phyloP scores from a whole-genome alignment of 139 green algal genomes.

The Picochlorum sp. region DNA sequence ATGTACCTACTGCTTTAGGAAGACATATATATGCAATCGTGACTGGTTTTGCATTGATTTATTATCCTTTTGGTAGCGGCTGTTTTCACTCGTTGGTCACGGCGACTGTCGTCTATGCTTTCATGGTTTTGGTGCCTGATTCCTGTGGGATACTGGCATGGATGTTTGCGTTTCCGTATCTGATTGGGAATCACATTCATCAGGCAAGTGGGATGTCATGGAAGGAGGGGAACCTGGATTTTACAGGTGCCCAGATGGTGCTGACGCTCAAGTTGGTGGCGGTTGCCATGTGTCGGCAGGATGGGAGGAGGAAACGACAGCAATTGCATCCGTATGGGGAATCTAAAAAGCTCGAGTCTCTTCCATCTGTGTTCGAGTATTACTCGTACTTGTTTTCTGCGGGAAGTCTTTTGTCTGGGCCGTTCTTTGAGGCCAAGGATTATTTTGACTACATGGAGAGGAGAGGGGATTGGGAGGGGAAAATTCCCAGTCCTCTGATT shows the following conservation, averaged over 20 bases:
- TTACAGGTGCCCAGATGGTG: slow-evolving; percentile 75
- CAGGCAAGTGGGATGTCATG: slow-evolving; percentile 63
- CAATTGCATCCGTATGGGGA: slow-evolving; percentile 10
- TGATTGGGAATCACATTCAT: slow-evolving; percentile 65
- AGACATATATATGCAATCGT: slow-evolving; percentile 54
- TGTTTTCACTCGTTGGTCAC: slow-evolving; percentile 41
- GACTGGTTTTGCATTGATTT: slow-evolving; percentile 53
- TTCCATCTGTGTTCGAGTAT: slow-evolving; percentile 58
- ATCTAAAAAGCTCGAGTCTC: slow-evolving; percentile 19
- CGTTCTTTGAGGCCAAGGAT: slow-evolving; percentile 66
- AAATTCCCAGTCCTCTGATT: slow-evolving; percentile 18
- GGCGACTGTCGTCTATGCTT: slow-evolving; percentile 46
- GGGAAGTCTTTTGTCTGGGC: slow-evolving; percentile 76
- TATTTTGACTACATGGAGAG: slow-evolving; percentile 65
- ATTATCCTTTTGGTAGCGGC: slow-evolving; percentile 71
- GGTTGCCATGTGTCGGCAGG: slow-evolving; percentile 37
- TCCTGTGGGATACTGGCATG: slow-evolving; percentile 52
- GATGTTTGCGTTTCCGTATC: slow-evolving; percentile 64
- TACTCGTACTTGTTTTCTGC: slow-evolving; percentile 62
- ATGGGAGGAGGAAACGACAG: neutral
- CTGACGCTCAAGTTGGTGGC: slow-evolving; percentile 76
- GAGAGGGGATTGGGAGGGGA: slow-evolving; percentile 19
- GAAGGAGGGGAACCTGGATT: slow-evolving; percentile 74
- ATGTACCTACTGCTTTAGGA: slow-evolving; percentile 35
- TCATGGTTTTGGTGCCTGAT: slow-evolving; percentile 44